These are phyloP conservation scores for Cyathus striatus DNA, from an alignment of 768 basidiomycete species.

Conservation along the genomic window DNA sequence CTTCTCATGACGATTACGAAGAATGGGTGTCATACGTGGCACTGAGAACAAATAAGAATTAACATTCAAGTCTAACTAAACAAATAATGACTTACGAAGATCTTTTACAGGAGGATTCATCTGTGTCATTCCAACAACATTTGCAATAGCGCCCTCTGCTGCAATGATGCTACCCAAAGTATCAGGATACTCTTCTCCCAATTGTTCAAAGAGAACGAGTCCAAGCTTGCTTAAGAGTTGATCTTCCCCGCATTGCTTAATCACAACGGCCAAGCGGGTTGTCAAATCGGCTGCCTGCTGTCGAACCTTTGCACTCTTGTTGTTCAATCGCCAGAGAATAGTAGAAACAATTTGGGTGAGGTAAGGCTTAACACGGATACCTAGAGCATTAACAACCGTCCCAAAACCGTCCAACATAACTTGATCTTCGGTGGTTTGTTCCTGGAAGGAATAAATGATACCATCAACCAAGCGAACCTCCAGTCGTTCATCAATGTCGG, in stretches of 20 bases:
- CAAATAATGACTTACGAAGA: constrained; percentile 63
- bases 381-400: constrained; percentile 94
- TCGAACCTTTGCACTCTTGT: constrained; percentile 98
- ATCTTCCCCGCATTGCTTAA: constrained; percentile 98
- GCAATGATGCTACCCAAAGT: constrained; percentile 99
- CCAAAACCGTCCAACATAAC: constrained; percentile 99
- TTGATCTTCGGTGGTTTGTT: constrained; percentile 98
- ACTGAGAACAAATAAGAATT: constrained; percentile 42
- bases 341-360: constrained; percentile 99
- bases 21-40: constrained; percentile 99
- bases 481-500: constrained; percentile 93
- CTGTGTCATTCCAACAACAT: constrained; percentile 99
- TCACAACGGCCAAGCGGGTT: constrained; percentile 91
- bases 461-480: constrained; percentile 95
- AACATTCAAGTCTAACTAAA: constrained; percentile 2
- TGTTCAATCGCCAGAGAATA: constrained; percentile 97
- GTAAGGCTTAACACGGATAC: constrained; percentile 96
- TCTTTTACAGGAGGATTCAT: constrained; percentile 99
- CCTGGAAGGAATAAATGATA: constrained; percentile 99
- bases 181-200: constrained; percentile 99
- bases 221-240: constrained; percentile 94
- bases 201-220: constrained; percentile 94
- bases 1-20: constrained; percentile 98
- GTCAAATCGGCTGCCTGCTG: constrained; percentile 99
- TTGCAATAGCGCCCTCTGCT: constrained; percentile 97